Base-by-base conservation (phyloP, 345 rosid genomes). In the Aurinia saxatilis region DNA sequence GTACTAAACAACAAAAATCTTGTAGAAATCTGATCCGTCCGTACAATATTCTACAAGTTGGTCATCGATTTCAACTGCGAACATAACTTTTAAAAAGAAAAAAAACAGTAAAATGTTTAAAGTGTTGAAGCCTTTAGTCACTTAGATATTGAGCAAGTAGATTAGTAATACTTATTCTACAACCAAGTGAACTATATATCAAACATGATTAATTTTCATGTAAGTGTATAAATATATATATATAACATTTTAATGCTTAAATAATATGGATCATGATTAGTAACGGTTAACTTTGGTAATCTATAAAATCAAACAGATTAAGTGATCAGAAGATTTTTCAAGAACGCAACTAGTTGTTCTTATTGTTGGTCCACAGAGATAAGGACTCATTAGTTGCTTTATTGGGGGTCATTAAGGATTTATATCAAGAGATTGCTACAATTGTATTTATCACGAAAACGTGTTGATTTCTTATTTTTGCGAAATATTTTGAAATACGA, bases 41-140 rank as follows among this genome's bases (percentile, higher is more conserved):
- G 58, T 67, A 67, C 65, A 40, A n/a, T 48, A 57, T 49, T 57
- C 59, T 44, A 58, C 44, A 56, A 46, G 12, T 17, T 56, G 48
- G 72, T 67, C 65, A 47, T 39, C 34, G 30, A 49, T 67, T 49
- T 50, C 58, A 67, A 58, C 65, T 9, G 10, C 50, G 5, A 37
- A 30, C 36, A 38, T n/a, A 9, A 27, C 15, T 17, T 27, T 48
- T 18, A 15, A 41, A 18, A 37, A 10, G 25, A 21, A 21, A 4
- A 2, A 21, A 21, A 21, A 21, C 4, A 21, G 2, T 21, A 21
- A 21, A 21, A 21, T 21, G 25, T 21, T 2, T 2, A 21, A 21
- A 2, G 25, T 21, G 2, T 21, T 21, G 25, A 4, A 21, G n/a
- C n/a, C n/a, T n/a, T 21, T 21, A 21, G 25, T 21, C 25, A 21